Base-by-base conservation (phyloP, 352 stramenopile genomes). In the Pythium aphanidermatum region DNA sequence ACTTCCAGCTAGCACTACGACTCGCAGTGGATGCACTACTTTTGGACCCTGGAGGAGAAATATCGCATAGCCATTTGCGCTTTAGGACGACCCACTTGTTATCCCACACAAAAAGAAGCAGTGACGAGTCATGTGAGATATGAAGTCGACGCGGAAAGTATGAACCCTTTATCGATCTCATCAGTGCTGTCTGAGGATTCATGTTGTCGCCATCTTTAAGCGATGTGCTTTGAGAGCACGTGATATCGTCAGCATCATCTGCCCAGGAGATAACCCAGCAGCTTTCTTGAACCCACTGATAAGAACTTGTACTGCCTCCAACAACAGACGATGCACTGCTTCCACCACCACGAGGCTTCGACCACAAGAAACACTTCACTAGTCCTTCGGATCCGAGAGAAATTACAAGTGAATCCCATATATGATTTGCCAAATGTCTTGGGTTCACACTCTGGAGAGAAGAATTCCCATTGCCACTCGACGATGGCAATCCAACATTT, bases 221-320 rank as follows among this genome's bases (percentile, higher is more conserved):
- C 9, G 74, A 91, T 8, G 73, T 89, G 38, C 73, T 91, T 33
- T 93, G 77, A 0, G 80, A 91, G 26, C 81, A 93, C 12, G 78
- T 91, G 35, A 93, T 88, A 41, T 93, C 81, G 7, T 86, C 61
- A 2, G 78, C 62, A n/a, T 91, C 74, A 40, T 86, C 74, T 0
- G 81, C 78, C 81, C 81, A 93, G 36, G 81, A 91, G 12, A 93
- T 68, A 3, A 93, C 70, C 81, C 81, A 93, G 27, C 75, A 87
- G 28, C 65, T 87, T n/a, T 86, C 63, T 49, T 87, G 74, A 2
- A 80, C 41, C 81, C 81, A 93, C 13, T 78, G 65, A 24, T 79
- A 86, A 0, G 55, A 60, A 1, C 48, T 54, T 3, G 36, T 40
- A 1, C 26, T 26, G 2, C 35, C 30, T 6, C 13, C 38, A 13